Conservation (phyloP, 2,329 filamentous ascomycete genomes). For the Penicillium sp. region DNA sequence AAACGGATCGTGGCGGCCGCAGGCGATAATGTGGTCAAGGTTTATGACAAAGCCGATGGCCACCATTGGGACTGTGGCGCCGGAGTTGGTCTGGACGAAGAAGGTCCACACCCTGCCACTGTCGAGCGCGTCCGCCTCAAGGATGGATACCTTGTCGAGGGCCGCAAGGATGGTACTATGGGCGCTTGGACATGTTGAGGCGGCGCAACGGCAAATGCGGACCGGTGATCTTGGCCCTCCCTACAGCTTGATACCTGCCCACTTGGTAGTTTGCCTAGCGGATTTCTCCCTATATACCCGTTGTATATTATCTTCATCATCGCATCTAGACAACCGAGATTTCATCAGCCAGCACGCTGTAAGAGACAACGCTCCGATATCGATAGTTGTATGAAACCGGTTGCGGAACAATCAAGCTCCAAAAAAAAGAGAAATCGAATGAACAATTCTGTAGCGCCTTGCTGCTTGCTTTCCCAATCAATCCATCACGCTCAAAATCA, state of each 20-base stretch:
- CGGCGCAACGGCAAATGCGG: constrained; percentile 2
- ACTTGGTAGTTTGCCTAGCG: constrained; percentile 1
- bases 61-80: constrained; percentile 95
- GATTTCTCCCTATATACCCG: constrained; percentile 9
- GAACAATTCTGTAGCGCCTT: too few relatives aligned
- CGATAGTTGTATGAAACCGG: constrained; percentile 6
- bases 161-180: constrained; percentile 77
- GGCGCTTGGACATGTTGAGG: constrained; percentile 77
- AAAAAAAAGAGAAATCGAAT: background rate
- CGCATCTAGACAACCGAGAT: constrained; percentile 15
- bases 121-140: constrained; percentile 85
- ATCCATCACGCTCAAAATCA: background rate
- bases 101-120: constrained; percentile 58
- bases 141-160: constrained; percentile 91
- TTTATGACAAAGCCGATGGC: constrained; percentile 96
- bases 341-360: constrained; percentile 9
- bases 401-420: constrained; percentile 2
- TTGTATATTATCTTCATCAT: constrained; percentile 21
- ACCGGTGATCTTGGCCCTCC: background rate
- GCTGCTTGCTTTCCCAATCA: too few relatives aligned
- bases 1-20: constrained; percentile 85
- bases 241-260: constrained; percentile 3
- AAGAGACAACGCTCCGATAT: constrained; percentile 9
- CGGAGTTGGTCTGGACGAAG: constrained; percentile 61
- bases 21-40: constrained; percentile 89